Base-by-base conservation (phyloP, 2,329 filamentous ascomycete species). In the Gnomoniopsis smithogilvyi region DNA sequence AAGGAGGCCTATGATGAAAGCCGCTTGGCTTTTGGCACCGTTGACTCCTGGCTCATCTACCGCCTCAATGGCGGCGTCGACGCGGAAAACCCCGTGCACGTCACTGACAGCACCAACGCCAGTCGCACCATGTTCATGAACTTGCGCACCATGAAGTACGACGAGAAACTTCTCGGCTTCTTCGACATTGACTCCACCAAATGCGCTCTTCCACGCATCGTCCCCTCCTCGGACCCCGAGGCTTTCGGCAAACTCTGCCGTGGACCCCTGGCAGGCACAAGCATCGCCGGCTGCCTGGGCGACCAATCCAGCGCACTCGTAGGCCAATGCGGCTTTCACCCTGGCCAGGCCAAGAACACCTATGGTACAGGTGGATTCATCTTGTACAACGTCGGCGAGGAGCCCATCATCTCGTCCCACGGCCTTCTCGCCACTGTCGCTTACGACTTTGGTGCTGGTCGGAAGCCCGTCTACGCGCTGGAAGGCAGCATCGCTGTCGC, bases 81-180 rank as follows among this genome's bases (percentile, higher is more conserved):
- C 60, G 84, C 81, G 54, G 75, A 77, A 58, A 70, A 65, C 17
- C 82, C 85, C 51, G 74, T 92, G 47, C 87, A 91, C 69, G 91
- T 96, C 59, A 95, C 92, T 0, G 92, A 96, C 72, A 86, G 88
- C 51, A 92, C 90, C 62, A 96, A 96, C 71, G 92, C 92, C 21
- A 94, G 90, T 55, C 81, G 92, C 68, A 96, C 92, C 62, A 96
- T 96, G 92, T 95, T 96, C 74, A 93, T 96, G 88, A 92, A 96
- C 74, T 80, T 96, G 56, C 82, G 86, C 66, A 93, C 87, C 12
- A 80, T 92, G 60, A 73, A 92, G 67, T 96, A 96, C 73, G 91
- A 94, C 70, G 85, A 92, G 58, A 80, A 80, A 45, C 81, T 96
- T 26, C 77, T 96, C 26, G 76, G 85, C 24, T 96, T 96, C 76